A percentile compares a stretch with the other conserved stretches of the same genome.
phyloP scores from a whole-genome alignment of 2,329 filamentous ascomycete species.

The Dothideomycetes sp. region DNA sequence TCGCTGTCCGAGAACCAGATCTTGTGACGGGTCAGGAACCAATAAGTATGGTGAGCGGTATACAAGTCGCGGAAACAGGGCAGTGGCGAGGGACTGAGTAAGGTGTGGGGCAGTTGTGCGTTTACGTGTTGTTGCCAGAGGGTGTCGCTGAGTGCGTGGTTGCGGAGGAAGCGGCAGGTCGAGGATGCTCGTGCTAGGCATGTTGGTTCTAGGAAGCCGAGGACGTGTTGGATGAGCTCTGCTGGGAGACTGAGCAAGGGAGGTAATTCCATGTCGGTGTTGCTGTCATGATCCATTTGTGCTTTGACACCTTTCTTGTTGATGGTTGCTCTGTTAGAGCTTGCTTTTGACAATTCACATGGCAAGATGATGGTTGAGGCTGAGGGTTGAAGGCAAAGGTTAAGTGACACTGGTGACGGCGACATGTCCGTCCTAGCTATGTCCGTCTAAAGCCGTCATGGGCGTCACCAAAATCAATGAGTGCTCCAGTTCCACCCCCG shows the following conservation, averaged over 20 bases:
- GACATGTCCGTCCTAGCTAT: too few relatives aligned
- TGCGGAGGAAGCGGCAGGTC: conserved; percentile 52
- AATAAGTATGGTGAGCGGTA: conserved; percentile 64
- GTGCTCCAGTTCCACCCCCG: too few relatives aligned
- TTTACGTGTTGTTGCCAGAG: conserved; percentile 67
- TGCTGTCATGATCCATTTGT: conserved; percentile 6
- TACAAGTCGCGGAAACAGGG: conserved; percentile 63
- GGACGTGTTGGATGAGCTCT: conserved; percentile 66
- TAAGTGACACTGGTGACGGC: too few relatives aligned
- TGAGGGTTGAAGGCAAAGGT: too few relatives aligned
- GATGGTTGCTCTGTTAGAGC: too few relatives aligned
- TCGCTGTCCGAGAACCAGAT: conserved; percentile 77
- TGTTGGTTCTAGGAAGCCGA: conserved; percentile 54
- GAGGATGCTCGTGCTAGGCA: conserved; percentile 54
- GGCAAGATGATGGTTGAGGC: too few relatives aligned
- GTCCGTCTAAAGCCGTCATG: too few relatives aligned
- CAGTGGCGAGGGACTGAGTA: conserved; percentile 50
- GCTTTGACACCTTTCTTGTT: too few relatives aligned
- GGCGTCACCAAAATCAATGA: too few relatives aligned
- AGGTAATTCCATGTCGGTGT: conserved; percentile 9
- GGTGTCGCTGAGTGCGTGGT: conserved; percentile 54
- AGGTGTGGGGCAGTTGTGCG: conserved; percentile 51
- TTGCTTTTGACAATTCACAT: too few relatives aligned
- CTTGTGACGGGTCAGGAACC: conserved; percentile 73
- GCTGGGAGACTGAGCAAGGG: conserved; percentile 53